A percentile compares a stretch with the other conserved stretches of the same genome.
Evolutionary conservation across 352 stramenopile genomes (phyloP).

Genomic region (Phytophthora europaea): DNA sequence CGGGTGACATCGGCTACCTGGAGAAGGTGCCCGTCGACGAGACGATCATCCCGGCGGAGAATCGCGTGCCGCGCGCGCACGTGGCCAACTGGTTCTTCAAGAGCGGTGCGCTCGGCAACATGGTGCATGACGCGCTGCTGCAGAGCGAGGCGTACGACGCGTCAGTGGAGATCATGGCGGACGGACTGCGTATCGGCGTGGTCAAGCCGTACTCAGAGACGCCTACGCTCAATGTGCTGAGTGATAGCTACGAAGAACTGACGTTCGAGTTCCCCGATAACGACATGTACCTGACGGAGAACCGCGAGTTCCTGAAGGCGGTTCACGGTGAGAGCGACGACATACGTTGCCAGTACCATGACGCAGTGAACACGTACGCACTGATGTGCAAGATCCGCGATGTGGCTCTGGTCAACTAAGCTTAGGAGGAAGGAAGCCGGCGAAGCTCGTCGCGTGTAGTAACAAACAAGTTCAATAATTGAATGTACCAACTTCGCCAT

Average conservation of each 20-base stretch:
- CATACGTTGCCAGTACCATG: constrained; percentile 42
- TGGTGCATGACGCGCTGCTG: constrained; percentile 48
- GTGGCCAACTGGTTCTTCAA: constrained; percentile 51
- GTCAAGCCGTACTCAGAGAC: constrained; percentile 52
- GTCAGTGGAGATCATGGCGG: constrained; percentile 48
- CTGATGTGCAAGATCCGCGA: neutral
- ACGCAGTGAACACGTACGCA: constrained; percentile 50
- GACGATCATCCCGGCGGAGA: constrained; percentile 10
- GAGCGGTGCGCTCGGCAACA: constrained; percentile 41
- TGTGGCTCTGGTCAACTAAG: too few species aligned
- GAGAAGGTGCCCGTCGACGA: too few species aligned
- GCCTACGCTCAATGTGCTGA: constrained; percentile 43
- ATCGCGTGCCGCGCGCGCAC: constrained; percentile 46
- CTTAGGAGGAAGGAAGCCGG: too few species aligned
- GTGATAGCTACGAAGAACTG: neutral
- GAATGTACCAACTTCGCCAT: too few species aligned
- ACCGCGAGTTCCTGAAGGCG: constrained; percentile 47
- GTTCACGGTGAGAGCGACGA: constrained; percentile 33
- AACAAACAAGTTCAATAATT: too few species aligned
- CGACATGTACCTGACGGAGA: constrained; percentile 52
- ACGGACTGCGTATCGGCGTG: constrained; percentile 45
- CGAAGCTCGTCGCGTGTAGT: too few species aligned
- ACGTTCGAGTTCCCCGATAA: constrained; percentile 47
- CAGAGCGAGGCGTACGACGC: constrained; percentile 46
- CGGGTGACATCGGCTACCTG: too few species aligned